These are phyloP conservation scores for Boletus bicolor DNA, from an alignment of 768 basidiomycete species.

Conservation along the genomic window DNA sequence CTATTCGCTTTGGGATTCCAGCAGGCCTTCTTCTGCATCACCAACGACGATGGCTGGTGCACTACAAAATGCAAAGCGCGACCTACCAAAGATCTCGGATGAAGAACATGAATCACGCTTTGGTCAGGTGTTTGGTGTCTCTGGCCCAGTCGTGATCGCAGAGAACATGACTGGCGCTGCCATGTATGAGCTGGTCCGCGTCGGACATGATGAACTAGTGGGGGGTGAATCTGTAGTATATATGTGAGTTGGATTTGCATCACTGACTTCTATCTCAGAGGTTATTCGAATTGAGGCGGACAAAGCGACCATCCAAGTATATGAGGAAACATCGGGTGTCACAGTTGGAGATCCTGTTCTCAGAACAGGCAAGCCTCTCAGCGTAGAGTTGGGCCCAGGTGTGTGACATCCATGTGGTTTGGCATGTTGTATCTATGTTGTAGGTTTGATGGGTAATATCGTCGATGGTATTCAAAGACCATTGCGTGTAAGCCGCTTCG, in stretches of 20 bases:
- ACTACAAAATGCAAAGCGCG: conserved; percentile 83
- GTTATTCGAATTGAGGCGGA: conserved; percentile 98
- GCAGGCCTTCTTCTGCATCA: not conserved
- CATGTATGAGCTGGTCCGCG: conserved; percentile 97
- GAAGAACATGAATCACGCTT: conserved; percentile 87
- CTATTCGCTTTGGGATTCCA: not conserved
- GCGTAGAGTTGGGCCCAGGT: conserved; percentile 98
- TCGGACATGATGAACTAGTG: conserved; percentile 97
- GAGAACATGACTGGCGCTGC: conserved; percentile 93
- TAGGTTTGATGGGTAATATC: conserved; percentile 99
- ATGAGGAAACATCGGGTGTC: conserved; percentile 98
- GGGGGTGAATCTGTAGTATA: conserved; percentile 61
- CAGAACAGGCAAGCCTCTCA: conserved; percentile 95
- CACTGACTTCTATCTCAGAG: conserved; percentile 53
- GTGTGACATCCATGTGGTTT: conserved; percentile 20
- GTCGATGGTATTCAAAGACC: conserved; percentile 97
- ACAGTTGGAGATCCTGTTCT: conserved; percentile 98
- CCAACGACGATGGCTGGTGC: conserved; percentile 78
- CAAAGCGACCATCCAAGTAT: conserved; percentile 98
- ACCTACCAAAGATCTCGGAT: conserved; percentile 85
- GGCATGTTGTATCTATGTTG: not conserved
- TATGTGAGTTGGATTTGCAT: not conserved
- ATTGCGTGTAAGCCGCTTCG: conserved; percentile 57
- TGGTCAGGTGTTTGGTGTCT: conserved; percentile 91
- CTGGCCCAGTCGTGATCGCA: conserved; percentile 97